phyloP scores from a whole-genome alignment of 2,329 filamentous ascomycete species.

The Alternaria ventricosa region DNA sequence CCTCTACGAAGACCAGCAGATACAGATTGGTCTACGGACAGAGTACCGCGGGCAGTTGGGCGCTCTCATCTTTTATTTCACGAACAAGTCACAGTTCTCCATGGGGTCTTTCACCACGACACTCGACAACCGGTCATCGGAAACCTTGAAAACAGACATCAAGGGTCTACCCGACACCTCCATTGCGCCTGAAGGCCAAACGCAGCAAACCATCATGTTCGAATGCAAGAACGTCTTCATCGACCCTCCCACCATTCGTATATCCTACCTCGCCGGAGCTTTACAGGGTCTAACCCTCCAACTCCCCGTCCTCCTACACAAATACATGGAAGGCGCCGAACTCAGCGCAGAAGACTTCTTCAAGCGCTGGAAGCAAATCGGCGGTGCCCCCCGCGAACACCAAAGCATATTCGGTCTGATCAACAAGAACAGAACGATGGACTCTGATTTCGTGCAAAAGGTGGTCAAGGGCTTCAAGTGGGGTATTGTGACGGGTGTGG shows the following conservation, averaged over 20 bases:
- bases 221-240: conserved; percentile 82
- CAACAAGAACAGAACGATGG: conserved; percentile 68
- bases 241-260: conserved; percentile 86
- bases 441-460: conserved; percentile 71
- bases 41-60: conserved; percentile 97
- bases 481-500: conserved; percentile 83
- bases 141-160: conserved; percentile 80
- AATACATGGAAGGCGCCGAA: conserved; percentile 94
- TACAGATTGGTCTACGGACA: conserved; percentile 89
- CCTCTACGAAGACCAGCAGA: conserved; percentile 91
- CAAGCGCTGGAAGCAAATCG: conserved; percentile 99
- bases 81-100: conserved; percentile 85
- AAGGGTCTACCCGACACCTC: conserved; percentile 87
- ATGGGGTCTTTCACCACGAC: conserved; percentile 95
- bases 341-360: conserved; percentile 93
- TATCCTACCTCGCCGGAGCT: conserved; percentile 92
- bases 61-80: conserved; percentile 93
- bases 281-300: conserved; percentile 91
- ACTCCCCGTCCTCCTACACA: conserved; percentile 85
- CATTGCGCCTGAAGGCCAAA: conserved; percentile 76
- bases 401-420: conserved; percentile 83
- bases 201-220: conserved; percentile 94
- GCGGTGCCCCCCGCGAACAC: conserved; percentile 82
- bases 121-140: conserved; percentile 73
- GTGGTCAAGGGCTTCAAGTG: conserved; percentile 86